Conservation (phyloP, 2,329 filamentous ascomycete genomes). For the Alternaria triticina region DNA sequence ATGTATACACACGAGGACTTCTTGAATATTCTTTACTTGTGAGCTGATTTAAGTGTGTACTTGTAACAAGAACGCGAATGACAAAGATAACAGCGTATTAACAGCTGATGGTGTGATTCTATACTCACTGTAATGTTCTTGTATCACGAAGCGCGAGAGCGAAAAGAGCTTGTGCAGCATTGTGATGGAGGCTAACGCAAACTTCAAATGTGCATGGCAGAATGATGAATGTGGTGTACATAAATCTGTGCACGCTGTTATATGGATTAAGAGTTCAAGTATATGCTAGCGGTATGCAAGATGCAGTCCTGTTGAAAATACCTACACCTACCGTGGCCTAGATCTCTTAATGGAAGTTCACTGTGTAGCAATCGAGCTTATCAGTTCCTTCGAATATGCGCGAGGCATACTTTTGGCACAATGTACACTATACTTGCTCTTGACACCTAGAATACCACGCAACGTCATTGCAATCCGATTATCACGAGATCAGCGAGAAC, state of each 20-base stretch:
- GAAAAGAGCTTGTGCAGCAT: neutral
- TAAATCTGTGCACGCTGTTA: neutral
- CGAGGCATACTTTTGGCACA: rapidly evolving
- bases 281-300: rapidly evolving
- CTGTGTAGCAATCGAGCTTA: neutral
- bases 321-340: no score
- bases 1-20: neutral
- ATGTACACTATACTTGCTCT: neutral
- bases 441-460: no score
- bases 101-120: neutral
- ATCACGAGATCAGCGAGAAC: no score
- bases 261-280: neutral
- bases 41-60: rapidly evolving
- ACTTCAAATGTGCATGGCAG: neutral
- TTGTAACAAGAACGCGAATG: neutral
- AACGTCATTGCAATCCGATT: no score
- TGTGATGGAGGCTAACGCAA: neutral
- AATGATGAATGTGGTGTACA: neutral
- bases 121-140: neutral
- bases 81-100: neutral
- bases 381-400: neutral
- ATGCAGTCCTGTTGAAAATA: no score
- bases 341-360: rapidly evolving
- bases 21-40: neutral
- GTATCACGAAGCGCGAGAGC: neutral